Evolutionary conservation across 805 yeast genomes (phyloP), one percentile per base, ranked within the genome.

Genomic region (Starmerella floris): DNA sequence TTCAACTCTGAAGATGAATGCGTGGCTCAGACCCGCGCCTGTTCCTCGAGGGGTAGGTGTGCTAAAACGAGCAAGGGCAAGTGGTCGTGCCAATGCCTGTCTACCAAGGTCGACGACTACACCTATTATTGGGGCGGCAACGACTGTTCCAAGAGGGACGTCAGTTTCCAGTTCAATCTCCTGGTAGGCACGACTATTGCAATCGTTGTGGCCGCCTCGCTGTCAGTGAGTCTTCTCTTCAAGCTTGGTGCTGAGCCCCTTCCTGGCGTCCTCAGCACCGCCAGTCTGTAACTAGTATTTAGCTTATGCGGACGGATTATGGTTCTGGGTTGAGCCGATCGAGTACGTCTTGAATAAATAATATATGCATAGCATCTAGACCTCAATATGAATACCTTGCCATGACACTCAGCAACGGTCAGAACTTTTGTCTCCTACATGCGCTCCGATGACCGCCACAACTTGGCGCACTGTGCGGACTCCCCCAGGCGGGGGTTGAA

Each of bases 111-210:
- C 43, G 57, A 57, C 26, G 57, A 62, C 22, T 44, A 46, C 48
- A 54, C 56, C 15, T 39, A 35, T 33, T 45, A 51, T 48, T 65
- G 66, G 63, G 68, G 65, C 15, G 69, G 69, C 17, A 47, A 45
- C 44, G 73, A 74, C 47, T 81, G 91, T 60, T 66, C 71, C 53
- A 80, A 79, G 68, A 68, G 67, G 53, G 87, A 82, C 54, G 68
- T 79, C 45, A 69, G 80, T 35, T 67, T 72, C 3, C 75, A 76
- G 60, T 76, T 80, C 52, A 74, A 80, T 55, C 67, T 81, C 53
- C 66, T 80, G 50, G 70, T 79, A 53, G 80, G 88, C 84, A 68
- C 82, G 2, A 60, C 70, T 11, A 49, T 79, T 11, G 71, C 68
- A 2, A 58, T 77, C 40, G 59, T 72, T 19, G 62, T 74, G 37